Conservation (phyloP, 352 stramenopile species). For the Pythium coloratum region DNA sequence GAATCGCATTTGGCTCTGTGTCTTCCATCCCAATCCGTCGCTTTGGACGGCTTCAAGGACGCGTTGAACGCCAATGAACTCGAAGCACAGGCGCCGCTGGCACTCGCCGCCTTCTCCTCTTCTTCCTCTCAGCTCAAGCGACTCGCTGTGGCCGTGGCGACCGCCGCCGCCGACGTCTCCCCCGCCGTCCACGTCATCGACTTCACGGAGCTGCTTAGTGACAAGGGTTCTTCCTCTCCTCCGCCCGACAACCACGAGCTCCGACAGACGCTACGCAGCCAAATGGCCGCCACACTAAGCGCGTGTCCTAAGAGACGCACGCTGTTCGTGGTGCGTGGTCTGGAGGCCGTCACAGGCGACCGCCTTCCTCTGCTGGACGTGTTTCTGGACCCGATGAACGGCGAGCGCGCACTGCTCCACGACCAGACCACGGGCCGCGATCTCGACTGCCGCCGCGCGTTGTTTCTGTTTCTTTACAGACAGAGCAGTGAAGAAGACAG, state of each 20-base stretch:
- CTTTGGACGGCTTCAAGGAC: slow-evolving; percentile 42
- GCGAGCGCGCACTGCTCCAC: slow-evolving; percentile 61
- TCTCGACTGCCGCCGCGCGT: slow-evolving; percentile 50
- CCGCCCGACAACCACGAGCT: slow-evolving; percentile 38
- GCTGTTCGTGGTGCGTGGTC: slow-evolving; percentile 53
- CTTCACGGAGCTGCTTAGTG: slow-evolving; percentile 28
- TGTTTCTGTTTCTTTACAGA: slow-evolving; percentile 64
- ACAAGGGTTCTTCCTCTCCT: too few relatives aligned
- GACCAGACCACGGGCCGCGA: slow-evolving; percentile 23
- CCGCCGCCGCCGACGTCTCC: slow-evolving; percentile 22
- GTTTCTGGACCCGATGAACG: slow-evolving; percentile 72
- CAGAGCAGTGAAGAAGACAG: slow-evolving; percentile 14
- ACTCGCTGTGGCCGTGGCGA: slow-evolving; percentile 37
- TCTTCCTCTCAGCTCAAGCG: slow-evolving; percentile 34
- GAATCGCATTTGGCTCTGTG: slow-evolving; percentile 38
- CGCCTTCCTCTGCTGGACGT: slow-evolving; percentile 60
- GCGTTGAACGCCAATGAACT: slow-evolving; percentile 53
- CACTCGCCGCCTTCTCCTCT: slow-evolving; percentile 57
- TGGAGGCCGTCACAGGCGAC: slow-evolving; percentile 41
- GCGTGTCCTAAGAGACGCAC: slow-evolving; percentile 50
- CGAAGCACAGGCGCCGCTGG: slow-evolving; percentile 45
- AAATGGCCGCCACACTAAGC: slow-evolving; percentile 35
- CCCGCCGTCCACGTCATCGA: slow-evolving; percentile 28
- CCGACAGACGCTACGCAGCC: slow-evolving; percentile 42
- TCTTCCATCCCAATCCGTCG: slow-evolving; percentile 30